phyloP scores from a whole-genome alignment of 805 yeast genomes.

The Priceomyces haplophilus region DNA sequence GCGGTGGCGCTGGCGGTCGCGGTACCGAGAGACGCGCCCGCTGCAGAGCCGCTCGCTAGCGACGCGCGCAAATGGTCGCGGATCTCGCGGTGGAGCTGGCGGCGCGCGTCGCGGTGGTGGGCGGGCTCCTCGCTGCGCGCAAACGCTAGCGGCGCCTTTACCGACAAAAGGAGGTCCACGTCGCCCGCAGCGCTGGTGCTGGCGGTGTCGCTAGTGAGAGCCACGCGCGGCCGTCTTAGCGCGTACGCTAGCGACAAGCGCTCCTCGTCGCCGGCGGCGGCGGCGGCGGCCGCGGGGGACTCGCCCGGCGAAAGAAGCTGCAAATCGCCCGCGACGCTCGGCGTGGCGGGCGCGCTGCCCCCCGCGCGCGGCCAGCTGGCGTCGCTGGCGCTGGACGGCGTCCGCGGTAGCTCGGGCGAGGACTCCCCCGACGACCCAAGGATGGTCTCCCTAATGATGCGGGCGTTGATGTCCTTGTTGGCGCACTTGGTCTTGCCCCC shows the following conservation, averaged over 20 bases:
- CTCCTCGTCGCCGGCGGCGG: slow-evolving; percentile 3
- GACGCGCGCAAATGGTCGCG: slow-evolving; percentile 7
- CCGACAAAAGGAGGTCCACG: slow-evolving; percentile 16
- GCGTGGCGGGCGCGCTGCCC: too few species aligned
- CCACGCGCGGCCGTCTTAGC: slow-evolving; percentile 10
- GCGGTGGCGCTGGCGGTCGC: too few species aligned
- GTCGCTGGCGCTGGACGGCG: background rate
- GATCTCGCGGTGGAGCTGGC: slow-evolving; percentile 7
- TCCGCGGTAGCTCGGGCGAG: background rate
- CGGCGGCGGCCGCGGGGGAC: slow-evolving; percentile 4
- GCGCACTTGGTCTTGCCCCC: slow-evolving; percentile 11
- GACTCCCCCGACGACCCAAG: background rate
- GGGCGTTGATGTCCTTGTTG: slow-evolving; percentile 10
- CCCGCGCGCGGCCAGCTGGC: too few species aligned
- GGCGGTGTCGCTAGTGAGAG: slow-evolving; percentile 6
- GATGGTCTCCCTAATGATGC: slow-evolving; percentile 1
- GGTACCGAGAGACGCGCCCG: too few species aligned
- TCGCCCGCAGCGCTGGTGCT: slow-evolving; percentile 7
- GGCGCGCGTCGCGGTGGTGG: slow-evolving; percentile 2
- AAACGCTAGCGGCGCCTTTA: slow-evolving; percentile 20
- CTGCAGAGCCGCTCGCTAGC: slow-evolving; percentile 2
- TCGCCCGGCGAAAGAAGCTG: slow-evolving; percentile 2
- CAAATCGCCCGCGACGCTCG: background rate
- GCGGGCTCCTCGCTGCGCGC: background rate
- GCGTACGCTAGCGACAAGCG: background rate